Evolutionary conservation across 441 rosid species (phyloP).

Genomic region (Viola pubescens): DNA sequence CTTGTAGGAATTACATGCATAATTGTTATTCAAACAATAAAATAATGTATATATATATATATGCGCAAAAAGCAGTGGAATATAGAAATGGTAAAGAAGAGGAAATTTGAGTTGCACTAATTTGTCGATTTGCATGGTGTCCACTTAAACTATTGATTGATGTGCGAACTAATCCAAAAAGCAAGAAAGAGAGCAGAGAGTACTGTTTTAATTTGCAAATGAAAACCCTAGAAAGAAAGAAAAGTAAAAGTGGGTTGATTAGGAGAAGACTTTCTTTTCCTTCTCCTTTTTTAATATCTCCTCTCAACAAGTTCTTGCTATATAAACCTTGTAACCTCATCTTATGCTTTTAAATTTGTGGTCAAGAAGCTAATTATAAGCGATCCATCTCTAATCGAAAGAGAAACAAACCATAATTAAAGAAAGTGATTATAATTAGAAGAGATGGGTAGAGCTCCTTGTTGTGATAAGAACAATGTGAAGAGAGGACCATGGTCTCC

Average conservation of each 20-base stretch:
- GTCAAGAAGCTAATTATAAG: conserved; percentile 25
- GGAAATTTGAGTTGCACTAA: conserved; percentile 24
- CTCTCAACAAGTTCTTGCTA: conserved; percentile 27
- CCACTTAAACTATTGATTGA: conserved; percentile 18
- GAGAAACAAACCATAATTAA: not conserved
- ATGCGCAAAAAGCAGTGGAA: conserved; percentile 29
- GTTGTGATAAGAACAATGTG: conserved; percentile 89
- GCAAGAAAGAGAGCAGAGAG: conserved; percentile 26
- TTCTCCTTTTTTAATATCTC: conserved; percentile 32
- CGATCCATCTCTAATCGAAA: conserved; percentile 2
- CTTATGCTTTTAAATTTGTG: conserved; percentile 19
- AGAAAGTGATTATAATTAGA: conserved; percentile 1
- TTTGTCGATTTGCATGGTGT: conserved; percentile 33
- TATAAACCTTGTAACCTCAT: conserved; percentile 32
- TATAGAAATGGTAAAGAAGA: conserved; percentile 25
- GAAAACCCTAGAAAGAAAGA: conserved; percentile 22
- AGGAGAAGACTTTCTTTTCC: conserved; percentile 12
- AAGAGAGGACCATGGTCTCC: conserved; percentile 99
- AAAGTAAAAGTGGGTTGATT: conserved; percentile 28
- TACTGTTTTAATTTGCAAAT: not conserved
- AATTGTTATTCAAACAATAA: conserved; percentile 13
- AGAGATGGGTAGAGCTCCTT: conserved; percentile 95
- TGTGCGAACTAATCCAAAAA: conserved; percentile 62
- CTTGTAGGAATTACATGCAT: conserved; percentile 22
- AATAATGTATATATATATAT: conserved; percentile 8